Conservation (phyloP, 441 rosid genomes). For the Biscutella laevigata region DNA sequence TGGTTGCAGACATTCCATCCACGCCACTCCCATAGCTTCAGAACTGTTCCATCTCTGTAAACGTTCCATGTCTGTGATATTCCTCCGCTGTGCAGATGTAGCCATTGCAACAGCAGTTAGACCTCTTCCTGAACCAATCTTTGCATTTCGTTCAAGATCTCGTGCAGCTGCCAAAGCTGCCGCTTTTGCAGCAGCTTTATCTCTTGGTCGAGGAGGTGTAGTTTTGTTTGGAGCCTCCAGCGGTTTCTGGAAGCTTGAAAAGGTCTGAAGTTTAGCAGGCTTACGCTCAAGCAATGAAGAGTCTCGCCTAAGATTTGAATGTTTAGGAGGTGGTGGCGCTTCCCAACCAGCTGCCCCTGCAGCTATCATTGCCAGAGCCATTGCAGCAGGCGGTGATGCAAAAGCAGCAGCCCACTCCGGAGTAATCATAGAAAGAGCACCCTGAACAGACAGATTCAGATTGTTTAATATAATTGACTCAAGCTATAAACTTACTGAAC, state of each 20-base stretch:
- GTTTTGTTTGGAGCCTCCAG: slow-evolving; percentile 54
- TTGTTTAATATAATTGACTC: slow-evolving; percentile 2
- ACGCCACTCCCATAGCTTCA: slow-evolving; percentile 98
- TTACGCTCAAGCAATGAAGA: slow-evolving; percentile 80
- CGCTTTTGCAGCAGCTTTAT: slow-evolving; percentile 98
- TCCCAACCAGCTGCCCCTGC: slow-evolving; percentile 99
- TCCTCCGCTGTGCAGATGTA: slow-evolving; percentile 94
- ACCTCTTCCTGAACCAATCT: slow-evolving; percentile 99
- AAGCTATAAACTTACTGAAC: slow-evolving; percentile 3
- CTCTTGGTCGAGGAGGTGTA: slow-evolving; percentile 67
- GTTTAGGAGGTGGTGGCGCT: slow-evolving; percentile 54
- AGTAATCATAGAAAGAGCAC: slow-evolving; percentile 91
- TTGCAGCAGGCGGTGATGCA: slow-evolving; percentile 99
- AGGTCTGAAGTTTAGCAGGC: slow-evolving; percentile 61
- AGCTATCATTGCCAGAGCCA: slow-evolving; percentile 99
- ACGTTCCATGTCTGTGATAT: slow-evolving; percentile 84
- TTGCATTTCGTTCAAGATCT: slow-evolving; percentile 95
- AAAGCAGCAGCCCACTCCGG: slow-evolving; percentile 99
- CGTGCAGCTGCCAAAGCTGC: slow-evolving; percentile 99
- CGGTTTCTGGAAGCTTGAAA: slow-evolving; percentile 92
- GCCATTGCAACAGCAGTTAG: slow-evolving; percentile 99
- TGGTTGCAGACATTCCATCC: slow-evolving; percentile 99
- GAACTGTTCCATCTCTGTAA: slow-evolving; percentile 84
- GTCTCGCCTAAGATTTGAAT: slow-evolving; percentile 68
- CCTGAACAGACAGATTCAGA: slow-evolving; percentile 36